Conservation (phyloP, 345 rosid species). For the Hibiscus tridactylites region DNA sequence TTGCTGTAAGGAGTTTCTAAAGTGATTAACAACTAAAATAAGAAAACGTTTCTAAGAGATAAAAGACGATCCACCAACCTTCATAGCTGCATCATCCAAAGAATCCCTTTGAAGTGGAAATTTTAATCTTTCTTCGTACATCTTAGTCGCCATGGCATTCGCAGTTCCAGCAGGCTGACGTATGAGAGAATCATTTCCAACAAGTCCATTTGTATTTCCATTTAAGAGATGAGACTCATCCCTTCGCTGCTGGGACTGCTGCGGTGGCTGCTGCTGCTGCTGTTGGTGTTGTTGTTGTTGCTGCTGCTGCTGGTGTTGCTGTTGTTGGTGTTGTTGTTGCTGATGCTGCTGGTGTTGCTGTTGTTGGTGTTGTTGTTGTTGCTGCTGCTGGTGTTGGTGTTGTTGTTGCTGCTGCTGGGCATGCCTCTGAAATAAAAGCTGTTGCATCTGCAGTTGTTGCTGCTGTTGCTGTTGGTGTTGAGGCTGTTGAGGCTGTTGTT, state of each 20-base stretch:
- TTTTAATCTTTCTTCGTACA: slow-evolving; percentile 80
- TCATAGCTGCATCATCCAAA: slow-evolving; percentile 73
- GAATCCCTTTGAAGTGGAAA: slow-evolving; percentile 76
- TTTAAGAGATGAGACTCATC: slow-evolving; percentile 72
- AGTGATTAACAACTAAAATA: not conserved
- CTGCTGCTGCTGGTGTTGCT: slow-evolving; percentile 32
- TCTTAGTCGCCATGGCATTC: slow-evolving; percentile 71
- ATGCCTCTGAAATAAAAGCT: slow-evolving; percentile 26
- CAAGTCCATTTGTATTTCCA: slow-evolving; percentile 73
- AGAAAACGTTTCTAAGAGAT: not conserved
- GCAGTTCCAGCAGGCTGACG: slow-evolving; percentile 77
- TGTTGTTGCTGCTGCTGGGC: slow-evolving; percentile 35
- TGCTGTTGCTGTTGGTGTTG: slow-evolving; percentile 21
- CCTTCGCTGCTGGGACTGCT: slow-evolving; percentile 61
- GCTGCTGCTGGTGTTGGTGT: slow-evolving; percentile 29
- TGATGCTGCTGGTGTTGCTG: slow-evolving; percentile 31
- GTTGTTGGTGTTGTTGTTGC: slow-evolving; percentile 34
- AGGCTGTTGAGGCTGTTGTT: slow-evolving; percentile 33
- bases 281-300: slow-evolving; percentile 37
- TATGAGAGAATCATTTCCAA: slow-evolving; percentile 62
- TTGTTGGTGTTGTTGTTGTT: slow-evolving; percentile 33
- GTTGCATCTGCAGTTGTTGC: slow-evolving; percentile 35
- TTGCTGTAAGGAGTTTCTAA: slow-evolving; percentile 38
- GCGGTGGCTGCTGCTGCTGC: slow-evolving; percentile 39
- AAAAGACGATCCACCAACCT: slow-evolving; percentile 37